Evolutionary conservation across 1,139 yeast genomes (phyloP).

Genomic region (Yamadazyma trypodendri): DNA sequence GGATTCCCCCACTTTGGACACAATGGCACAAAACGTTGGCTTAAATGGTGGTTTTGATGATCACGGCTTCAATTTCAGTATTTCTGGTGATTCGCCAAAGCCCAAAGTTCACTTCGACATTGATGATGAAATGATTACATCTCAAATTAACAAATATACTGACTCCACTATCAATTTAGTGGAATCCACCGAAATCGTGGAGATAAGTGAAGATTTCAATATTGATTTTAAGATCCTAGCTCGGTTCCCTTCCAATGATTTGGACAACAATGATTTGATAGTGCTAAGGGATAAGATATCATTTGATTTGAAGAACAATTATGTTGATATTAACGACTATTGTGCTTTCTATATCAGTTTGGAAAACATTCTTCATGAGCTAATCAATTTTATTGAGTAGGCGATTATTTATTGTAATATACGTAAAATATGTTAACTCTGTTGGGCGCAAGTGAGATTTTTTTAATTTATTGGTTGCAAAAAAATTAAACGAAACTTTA

Average conservation of each 20-base stretch:
- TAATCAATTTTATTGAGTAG: slow-evolving; percentile 34
- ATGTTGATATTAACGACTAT: slow-evolving; percentile 46
- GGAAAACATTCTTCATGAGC: slow-evolving; percentile 41
- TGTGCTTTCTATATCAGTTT: slow-evolving; percentile 45
- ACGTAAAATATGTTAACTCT: slow-evolving; percentile 4
- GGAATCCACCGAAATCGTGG: slow-evolving; percentile 8
- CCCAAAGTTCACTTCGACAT: slow-evolving; percentile 5
- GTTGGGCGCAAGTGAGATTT: background rate
- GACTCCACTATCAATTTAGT: slow-evolving; percentile 10
- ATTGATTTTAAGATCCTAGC: slow-evolving; percentile 13
- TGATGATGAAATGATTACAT: slow-evolving; percentile 1
- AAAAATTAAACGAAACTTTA: no score
- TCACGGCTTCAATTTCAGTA: slow-evolving; percentile 2
- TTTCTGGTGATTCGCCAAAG: slow-evolving; percentile 1
- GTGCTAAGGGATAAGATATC: slow-evolving; percentile 40
- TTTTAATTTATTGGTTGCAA: background rate
- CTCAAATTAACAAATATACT: slow-evolving; percentile 7
- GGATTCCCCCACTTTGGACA: background rate
- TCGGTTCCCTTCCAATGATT: slow-evolving; percentile 8
- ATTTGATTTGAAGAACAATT: slow-evolving; percentile 44
- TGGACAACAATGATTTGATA: slow-evolving; percentile 23
- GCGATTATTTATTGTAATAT: slow-evolving; percentile 1
- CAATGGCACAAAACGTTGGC: background rate
- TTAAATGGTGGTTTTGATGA: background rate
- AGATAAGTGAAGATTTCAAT: slow-evolving; percentile 13